These are phyloP conservation scores for Fistulinella prunicolor DNA, from an alignment of 768 basidiomycete species.

Conservation along the genomic window DNA sequence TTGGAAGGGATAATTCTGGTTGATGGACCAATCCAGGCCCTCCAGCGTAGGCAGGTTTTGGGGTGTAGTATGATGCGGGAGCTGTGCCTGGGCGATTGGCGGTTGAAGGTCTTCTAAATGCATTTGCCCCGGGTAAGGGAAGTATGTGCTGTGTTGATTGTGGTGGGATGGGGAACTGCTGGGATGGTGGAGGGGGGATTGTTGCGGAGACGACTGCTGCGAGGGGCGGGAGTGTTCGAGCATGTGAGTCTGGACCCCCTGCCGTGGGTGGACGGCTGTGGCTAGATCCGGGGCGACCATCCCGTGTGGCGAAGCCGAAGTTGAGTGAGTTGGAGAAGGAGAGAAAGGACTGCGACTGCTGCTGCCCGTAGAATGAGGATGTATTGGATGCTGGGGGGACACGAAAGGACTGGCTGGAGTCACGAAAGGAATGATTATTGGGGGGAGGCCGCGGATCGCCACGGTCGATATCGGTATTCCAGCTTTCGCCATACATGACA, in stretches of 20 bases:
- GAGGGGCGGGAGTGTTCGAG: constrained; percentile 69
- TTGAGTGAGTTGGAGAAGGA: constrained; percentile 48
- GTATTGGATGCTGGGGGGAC: constrained; percentile 45
- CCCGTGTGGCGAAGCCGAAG: constrained; percentile 41
- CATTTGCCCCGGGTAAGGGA: constrained; percentile 54
- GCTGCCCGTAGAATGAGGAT: constrained; percentile 38
- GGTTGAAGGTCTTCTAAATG: constrained; percentile 56
- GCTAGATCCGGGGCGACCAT: constrained; percentile 47
- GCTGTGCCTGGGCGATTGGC: constrained; percentile 68
- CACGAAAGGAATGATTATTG: constrained; percentile 71
- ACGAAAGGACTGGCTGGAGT: constrained; percentile 82
- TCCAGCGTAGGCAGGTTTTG: constrained; percentile 45
- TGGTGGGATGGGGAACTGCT: constrained; percentile 37
- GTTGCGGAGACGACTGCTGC: constrained; percentile 73
- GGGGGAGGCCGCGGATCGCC: constrained; percentile 36
- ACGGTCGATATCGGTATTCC: constrained; percentile 38
- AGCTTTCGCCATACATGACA: constrained; percentile 33
- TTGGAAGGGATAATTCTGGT: constrained; percentile 41
- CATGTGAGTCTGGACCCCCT: constrained; percentile 41
- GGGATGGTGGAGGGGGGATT: constrained; percentile 47
- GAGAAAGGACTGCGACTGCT: constrained; percentile 70
- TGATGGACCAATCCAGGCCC: constrained; percentile 54
- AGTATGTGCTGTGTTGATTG: constrained; percentile 49
- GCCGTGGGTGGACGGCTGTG: constrained; percentile 53
- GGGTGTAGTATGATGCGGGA: constrained; percentile 59